phyloP scores from a whole-genome alignment of 2,329 filamentous ascomycete genomes.

The Colletotrichum abscissum region DNA sequence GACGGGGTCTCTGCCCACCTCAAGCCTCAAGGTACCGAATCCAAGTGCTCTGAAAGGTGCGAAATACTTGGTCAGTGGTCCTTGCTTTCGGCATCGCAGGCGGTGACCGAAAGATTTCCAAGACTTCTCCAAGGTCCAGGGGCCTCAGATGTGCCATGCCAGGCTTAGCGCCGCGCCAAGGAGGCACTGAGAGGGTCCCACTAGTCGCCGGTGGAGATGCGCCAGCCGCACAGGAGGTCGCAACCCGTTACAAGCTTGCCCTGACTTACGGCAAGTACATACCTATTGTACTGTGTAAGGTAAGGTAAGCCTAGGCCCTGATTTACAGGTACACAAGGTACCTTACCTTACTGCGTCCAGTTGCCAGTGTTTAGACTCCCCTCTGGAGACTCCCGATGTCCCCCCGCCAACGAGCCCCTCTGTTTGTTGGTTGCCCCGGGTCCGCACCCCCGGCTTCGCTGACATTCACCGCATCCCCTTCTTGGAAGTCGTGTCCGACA shows the following conservation, averaged over 20 bases:
- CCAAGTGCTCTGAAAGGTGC: neutral
- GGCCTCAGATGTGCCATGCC: conserved; percentile 24
- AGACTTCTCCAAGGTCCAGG: conserved; percentile 25
- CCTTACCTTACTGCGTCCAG: no score
- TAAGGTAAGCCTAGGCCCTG: neutral
- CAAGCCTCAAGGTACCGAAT: no score
- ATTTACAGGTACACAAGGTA: neutral
- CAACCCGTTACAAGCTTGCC: conserved; percentile 31
- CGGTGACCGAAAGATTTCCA: conserved; percentile 26
- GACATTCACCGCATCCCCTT: conserved; percentile 37
- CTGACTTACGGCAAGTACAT: no score
- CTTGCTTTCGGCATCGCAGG: conserved; percentile 33
- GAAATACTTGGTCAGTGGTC: neutral
- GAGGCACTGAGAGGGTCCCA: neutral
- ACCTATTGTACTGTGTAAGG: no score
- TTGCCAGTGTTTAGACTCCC: conserved; percentile 11
- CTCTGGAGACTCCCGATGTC: conserved; percentile 18
- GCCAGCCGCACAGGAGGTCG: conserved; percentile 34
- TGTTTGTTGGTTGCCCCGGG: conserved; percentile 38
- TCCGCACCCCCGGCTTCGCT: conserved; percentile 29
- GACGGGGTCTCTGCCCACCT: neutral
- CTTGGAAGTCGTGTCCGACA: conserved; percentile 33
- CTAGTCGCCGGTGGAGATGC: conserved; percentile 33
- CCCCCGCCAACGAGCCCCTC: conserved; percentile 38
- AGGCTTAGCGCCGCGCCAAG: conserved; percentile 30